Conservation (phyloP, 2,329 filamentous ascomycete genomes). For the Pyrenophora graminea region DNA sequence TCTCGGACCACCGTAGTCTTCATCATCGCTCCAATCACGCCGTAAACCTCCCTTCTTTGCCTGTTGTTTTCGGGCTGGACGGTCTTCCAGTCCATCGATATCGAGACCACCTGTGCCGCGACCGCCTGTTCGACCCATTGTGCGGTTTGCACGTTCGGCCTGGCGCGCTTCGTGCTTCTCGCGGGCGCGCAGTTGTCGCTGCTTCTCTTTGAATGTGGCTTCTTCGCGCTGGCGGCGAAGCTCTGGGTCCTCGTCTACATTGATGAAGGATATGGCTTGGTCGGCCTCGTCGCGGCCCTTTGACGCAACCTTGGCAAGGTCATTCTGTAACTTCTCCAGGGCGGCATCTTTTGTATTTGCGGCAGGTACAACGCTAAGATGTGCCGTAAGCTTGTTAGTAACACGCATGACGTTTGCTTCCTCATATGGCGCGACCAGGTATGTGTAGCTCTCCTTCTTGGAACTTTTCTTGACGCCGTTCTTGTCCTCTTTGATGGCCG, state of each 20-base stretch:
- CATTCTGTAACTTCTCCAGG: conserved; percentile 68
- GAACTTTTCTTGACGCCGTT: conserved; percentile 19
- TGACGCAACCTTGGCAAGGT: conserved; percentile 66
- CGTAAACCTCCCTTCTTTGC: conserved; percentile 46
- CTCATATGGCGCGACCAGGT: conserved; percentile 72
- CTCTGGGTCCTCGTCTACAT: conserved; percentile 74
- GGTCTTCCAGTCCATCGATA: conserved; percentile 63
- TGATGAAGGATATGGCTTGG: conserved; percentile 66
- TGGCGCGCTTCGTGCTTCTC: conserved; percentile 70
- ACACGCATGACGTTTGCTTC: conserved; percentile 70
- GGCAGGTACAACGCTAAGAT: conserved; percentile 70
- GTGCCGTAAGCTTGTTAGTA: conserved; percentile 75
- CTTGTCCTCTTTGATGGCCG: conserved; percentile 33
- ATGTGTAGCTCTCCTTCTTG: conserved; percentile 73
- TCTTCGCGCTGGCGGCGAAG: conserved; percentile 75
- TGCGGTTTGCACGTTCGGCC: conserved; percentile 59
- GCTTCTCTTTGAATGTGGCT: conserved; percentile 72
- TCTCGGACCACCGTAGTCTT: conserved; percentile 70
- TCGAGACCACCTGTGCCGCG: conserved; percentile 64
- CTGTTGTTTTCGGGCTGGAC: conserved; percentile 34
- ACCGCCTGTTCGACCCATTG: conserved; percentile 55
- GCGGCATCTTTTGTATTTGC: conserved; percentile 72
- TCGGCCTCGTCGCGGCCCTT: conserved; percentile 52
- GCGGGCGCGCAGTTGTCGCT: conserved; percentile 63
- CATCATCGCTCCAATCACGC: conserved; percentile 69